phyloP scores from a whole-genome alignment of 805 yeast genomes.

The Candida maesae region DNA sequence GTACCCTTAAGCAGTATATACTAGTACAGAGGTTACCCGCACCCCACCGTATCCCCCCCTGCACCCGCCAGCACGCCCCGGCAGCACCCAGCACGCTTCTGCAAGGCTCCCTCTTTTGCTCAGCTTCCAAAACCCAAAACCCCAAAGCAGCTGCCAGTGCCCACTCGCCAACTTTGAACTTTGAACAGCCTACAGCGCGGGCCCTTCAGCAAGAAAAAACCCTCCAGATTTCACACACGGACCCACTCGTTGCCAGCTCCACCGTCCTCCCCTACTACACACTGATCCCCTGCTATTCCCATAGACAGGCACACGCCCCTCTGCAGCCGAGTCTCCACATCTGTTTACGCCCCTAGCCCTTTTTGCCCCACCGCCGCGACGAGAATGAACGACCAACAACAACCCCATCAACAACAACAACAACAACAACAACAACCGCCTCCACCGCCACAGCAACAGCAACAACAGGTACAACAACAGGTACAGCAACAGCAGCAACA shows the following conservation, averaged over 20 bases:
- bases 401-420: conserved; percentile 14
- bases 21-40: too few species aligned
- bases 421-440: conserved; percentile 11
- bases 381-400: conserved; percentile 5
- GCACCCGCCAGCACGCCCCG: neutral
- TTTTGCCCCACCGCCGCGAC: too few species aligned
- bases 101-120: conserved; percentile 5
- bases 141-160: conserved; percentile 1
- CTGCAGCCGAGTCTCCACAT: too few species aligned
- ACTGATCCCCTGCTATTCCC: too few species aligned
- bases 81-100: conserved; percentile 7
- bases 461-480: conserved; percentile 13
- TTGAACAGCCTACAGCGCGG: too few species aligned
- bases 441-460: conserved; percentile 10
- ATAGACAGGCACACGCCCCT: too few species aligned
- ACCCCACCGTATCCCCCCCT: too few species aligned
- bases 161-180: neutral
- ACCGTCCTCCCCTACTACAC: too few species aligned
- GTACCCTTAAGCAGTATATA: too few species aligned
- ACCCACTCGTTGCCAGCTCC: neutral
- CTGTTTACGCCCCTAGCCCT: too few species aligned
- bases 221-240: neutral
- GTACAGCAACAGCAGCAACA: conserved; percentile 13
- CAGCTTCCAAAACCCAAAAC: conserved; percentile 3
- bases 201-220: too few species aligned